Evolutionary conservation across 2,329 filamentous ascomycete genomes (phyloP).

Genomic region (Fonsecaea pugnacius): DNA sequence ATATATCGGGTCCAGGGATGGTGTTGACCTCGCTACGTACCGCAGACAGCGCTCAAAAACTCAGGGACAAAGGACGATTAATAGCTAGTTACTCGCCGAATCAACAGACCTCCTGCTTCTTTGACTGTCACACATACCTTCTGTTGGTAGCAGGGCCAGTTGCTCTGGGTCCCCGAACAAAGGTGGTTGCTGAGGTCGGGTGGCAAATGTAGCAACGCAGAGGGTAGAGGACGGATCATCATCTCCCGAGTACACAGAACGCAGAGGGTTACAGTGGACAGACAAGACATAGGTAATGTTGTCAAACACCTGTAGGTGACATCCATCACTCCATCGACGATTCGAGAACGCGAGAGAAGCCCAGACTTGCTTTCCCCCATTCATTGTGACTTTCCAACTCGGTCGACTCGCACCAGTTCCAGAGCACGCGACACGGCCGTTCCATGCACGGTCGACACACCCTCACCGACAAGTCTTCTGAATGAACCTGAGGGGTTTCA

Average conservation of each 20-base stretch:
- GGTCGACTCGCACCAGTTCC: not conserved
- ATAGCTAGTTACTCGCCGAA: not conserved
- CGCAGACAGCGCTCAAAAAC: not conserved
- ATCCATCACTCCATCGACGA: not conserved
- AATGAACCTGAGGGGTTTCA: conserved; percentile 13
- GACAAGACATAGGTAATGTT: not conserved
- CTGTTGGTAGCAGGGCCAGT: not conserved
- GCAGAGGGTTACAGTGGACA: not conserved
- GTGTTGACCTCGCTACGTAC: not conserved
- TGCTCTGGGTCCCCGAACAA: not conserved
- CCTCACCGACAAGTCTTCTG: conserved; percentile 1
- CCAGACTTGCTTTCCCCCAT: not conserved
- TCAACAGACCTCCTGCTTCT: not conserved
- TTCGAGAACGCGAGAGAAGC: not conserved
- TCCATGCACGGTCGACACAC: conserved; percentile 2
- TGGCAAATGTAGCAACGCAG: not conserved
- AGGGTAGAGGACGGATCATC: not conserved
- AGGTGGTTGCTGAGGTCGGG: not conserved
- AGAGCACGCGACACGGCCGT: conserved; percentile 7
- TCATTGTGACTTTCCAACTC: not conserved
- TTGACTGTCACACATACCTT: not conserved
- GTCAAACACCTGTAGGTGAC: not conserved
- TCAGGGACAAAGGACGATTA: not conserved
- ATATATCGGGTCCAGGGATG: not conserved
- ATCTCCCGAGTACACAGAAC: not conserved